Evolutionary conservation across 179 eudicot species (phyloP), one percentile per base, ranked within the genome.

Genomic region (Beta lomatogona): DNA sequence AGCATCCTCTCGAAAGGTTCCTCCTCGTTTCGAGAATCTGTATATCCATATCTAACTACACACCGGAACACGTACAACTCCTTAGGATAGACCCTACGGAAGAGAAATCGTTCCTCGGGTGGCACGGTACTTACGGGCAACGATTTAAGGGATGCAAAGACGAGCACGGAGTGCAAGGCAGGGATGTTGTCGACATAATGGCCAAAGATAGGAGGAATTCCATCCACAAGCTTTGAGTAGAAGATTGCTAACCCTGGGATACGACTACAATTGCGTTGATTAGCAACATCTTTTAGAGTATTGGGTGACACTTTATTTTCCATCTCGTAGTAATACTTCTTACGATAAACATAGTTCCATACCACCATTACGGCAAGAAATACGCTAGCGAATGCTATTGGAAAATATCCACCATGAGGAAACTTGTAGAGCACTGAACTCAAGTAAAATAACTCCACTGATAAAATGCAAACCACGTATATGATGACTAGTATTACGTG

Each of bases 181-280:
- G 93, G 93, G 15, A 92, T 85, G 36, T 91, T 92, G 1, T 61
- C 89, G 1, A 89, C 83, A 36, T 94, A 94, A 68, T 92, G 98
- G 79, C 91, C 89, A 69, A 94, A 94, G 65, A 92, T 91, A 2
- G 98, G 98, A 9, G 95, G 98, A 21, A 94, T 91, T 0, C 97
- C 98, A 44, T 94, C 95, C 4, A 90, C 95, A 5, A 94, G 93
- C 82, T 91, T 97, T 0, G 95, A 92, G 86, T 94, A 94, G 82
- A 94, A 94, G 68, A 92, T 81, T 0, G 95, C 93, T 8, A 94
- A 74, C 4, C 97, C 95, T 0, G 90, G 93, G 6, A 92, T 63
- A 3, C 91, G 86, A 25, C 61, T 71, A 0, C 87, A 36, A 19
- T 77, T 86, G 4, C 80, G 67, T 9, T 79, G 84, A 2, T 9